Conservation (phyloP, 768 basidiomycete genomes). For the Mycena vitilis region DNA sequence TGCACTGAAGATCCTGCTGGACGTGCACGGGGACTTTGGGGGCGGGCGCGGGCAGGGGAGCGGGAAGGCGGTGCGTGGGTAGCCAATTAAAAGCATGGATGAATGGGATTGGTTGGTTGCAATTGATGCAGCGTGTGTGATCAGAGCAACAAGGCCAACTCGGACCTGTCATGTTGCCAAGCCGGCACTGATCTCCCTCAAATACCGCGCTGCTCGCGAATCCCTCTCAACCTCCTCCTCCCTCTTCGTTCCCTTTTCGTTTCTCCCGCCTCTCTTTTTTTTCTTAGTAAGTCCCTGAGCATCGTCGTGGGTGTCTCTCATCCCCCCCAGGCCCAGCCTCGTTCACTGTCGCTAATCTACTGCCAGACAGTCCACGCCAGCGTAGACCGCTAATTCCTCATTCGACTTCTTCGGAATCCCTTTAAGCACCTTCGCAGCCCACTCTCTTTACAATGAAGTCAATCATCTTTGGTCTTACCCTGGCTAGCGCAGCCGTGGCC, state of each 20-base stretch:
- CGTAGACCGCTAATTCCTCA: constrained; percentile 75
- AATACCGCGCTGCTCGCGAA: constrained; percentile 30
- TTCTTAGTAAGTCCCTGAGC: constrained; percentile 53
- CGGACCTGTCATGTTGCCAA: constrained; percentile 20
- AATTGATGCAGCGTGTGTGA: constrained; percentile 45
- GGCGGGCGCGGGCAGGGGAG: constrained; percentile 58
- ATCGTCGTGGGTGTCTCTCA: background rate
- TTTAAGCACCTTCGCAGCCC: constrained; percentile 54
- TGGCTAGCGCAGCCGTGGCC: constrained; percentile 68
- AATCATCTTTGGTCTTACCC: constrained; percentile 67
- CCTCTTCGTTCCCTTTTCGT: constrained; percentile 53
- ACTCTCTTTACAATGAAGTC: constrained; percentile 73
- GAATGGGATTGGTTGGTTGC: constrained; percentile 46
- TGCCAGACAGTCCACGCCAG: constrained; percentile 78
- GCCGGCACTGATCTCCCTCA: constrained; percentile 38
- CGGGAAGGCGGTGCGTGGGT: constrained; percentile 41
- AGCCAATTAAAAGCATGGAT: constrained; percentile 23
- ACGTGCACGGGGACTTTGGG: constrained; percentile 91
- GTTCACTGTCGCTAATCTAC: constrained; percentile 56
- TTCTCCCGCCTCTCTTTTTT: constrained; percentile 51
- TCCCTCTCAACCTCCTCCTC: constrained; percentile 49
- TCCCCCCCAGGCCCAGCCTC: constrained; percentile 50
- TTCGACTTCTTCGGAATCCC: constrained; percentile 52
- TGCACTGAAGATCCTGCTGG: constrained; percentile 91
- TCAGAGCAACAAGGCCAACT: constrained; percentile 34